Conservation (phyloP, 371 early-diverging fungal species). For the Lichtheimia hyalospora region DNA sequence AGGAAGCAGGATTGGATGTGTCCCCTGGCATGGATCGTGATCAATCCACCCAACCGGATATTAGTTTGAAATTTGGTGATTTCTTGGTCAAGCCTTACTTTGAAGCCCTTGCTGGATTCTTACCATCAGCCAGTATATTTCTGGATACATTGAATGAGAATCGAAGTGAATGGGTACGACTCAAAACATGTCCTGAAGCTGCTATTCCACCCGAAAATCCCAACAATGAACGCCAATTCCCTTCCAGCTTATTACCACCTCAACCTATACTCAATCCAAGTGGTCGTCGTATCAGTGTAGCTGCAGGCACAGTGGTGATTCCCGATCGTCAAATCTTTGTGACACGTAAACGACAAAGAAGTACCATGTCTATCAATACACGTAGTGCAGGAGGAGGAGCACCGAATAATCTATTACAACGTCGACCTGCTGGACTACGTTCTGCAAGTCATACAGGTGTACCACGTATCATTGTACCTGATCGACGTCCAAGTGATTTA, state of each 20-base stretch:
- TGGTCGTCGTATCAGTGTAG: constrained; percentile 41
- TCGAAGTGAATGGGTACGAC: constrained; percentile 41
- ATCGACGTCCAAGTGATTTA: not conserved
- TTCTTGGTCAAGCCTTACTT: constrained; percentile 82
- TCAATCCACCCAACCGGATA: constrained; percentile 67
- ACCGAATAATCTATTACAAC: not conserved
- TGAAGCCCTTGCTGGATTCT: constrained; percentile 65
- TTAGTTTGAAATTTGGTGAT: constrained; percentile 80
- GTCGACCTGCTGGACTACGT: constrained; percentile 3
- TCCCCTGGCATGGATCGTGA: constrained; percentile 90
- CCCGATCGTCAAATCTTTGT: constrained; percentile 21
- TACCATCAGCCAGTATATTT: constrained; percentile 54
- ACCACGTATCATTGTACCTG: not conserved
- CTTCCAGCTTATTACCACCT: constrained; percentile 19
- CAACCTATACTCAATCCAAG: constrained; percentile 15
- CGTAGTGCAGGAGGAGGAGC: too few relatives aligned
- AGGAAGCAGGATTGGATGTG: constrained; percentile 63
- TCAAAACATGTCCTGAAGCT: constrained; percentile 25
- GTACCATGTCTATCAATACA: not conserved
- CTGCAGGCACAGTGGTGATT: constrained; percentile 46
- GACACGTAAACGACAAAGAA: constrained; percentile 1
- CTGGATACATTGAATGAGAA: constrained; percentile 37
- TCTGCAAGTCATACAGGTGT: constrained; percentile 7
- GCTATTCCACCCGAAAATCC: constrained; percentile 15
- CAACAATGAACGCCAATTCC: constrained; percentile 18